Evolutionary conservation across 2,329 filamentous ascomycete species (phyloP), one percentile per base, ranked within the genome.

Genomic region (Fusarium verticillioides): DNA sequence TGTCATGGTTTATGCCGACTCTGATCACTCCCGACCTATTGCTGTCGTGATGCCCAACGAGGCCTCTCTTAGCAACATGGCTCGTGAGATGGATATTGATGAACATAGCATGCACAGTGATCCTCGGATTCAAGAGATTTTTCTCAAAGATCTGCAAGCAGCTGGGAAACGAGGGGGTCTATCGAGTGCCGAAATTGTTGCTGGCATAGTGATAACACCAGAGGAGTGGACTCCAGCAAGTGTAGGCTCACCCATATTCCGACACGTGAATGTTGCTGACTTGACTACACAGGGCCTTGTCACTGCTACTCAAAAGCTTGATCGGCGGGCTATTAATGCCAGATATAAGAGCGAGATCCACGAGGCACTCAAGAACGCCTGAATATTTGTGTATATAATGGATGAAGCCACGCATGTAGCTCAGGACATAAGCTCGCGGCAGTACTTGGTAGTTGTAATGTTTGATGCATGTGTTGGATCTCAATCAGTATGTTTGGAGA

Each of bases 191-290:
- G 94, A 97, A 85, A 90, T 93, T 71, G 87, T 97, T 44, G 88
- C 91, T 32, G 93, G 91, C 42, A 90, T 95, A 15, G 93, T 96
- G 10, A 80, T 97, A 56, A 90, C 91, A 0, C 93, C 95, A 69
- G 94, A 96, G 78, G 94, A 97, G 81, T 97, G 94, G 94, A 95
- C 92, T 50, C 93, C 94, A 54, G 87, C 90, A 65, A 96, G 91
- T 79, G 93, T 96, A 84, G 90, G 93, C 47, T 23, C 5, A 1
- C 11, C 6, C 12, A n/a, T 21, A 12, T 15, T 16, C 9, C 2
- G 4, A 4, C 26, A 10, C 2, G 2, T 18, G n/a, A 18, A 19
- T 12, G 0, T 9, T 2, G 4, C 13, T 39, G 23, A 28, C 26
- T 16, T 15, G 11, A 9, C 15, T 39, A 1, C 9, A 13, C 56